phyloP scores from a whole-genome alignment of 129 eudicot species.

The Flaveria robusta region DNA sequence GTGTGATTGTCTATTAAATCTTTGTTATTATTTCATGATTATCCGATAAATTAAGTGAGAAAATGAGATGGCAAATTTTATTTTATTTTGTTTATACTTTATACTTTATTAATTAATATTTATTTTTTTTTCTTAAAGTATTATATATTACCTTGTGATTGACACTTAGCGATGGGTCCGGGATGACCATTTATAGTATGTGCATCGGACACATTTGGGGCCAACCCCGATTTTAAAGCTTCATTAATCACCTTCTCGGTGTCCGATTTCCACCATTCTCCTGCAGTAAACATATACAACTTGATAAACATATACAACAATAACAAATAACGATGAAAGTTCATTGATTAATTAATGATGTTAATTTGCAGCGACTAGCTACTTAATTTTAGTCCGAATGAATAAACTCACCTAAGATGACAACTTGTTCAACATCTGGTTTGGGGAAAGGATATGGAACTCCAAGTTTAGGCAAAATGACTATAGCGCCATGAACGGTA shows the following conservation, averaged over 20 bases:
- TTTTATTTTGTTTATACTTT: too few relatives aligned
- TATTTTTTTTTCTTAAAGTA: neutral
- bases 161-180: conserved; percentile 55
- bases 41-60: too few relatives aligned
- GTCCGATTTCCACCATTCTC: conserved; percentile 92
- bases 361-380: neutral
- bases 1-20: too few relatives aligned
- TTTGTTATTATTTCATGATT: too few relatives aligned
- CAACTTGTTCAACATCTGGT: conserved; percentile 69
- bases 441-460: conserved; percentile 82
- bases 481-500: conserved; percentile 78
- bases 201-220: conserved; percentile 88
- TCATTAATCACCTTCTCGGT: conserved; percentile 72
- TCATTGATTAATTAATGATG: neutral
- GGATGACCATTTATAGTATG: conserved; percentile 87
- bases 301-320: too few relatives aligned
- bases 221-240: conserved; percentile 73
- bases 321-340: too few relatives aligned
- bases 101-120: neutral
- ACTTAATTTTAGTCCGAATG: neutral
- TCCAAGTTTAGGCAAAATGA: conserved; percentile 70
- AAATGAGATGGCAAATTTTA: too few relatives aligned
- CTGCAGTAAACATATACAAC: conserved; percentile 35
- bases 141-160: conserved; percentile 60
- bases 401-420: conserved; percentile 53